Evolutionary conservation across 129 eudicot species (phyloP).

Genomic region (Saussurea involucrata): DNA sequence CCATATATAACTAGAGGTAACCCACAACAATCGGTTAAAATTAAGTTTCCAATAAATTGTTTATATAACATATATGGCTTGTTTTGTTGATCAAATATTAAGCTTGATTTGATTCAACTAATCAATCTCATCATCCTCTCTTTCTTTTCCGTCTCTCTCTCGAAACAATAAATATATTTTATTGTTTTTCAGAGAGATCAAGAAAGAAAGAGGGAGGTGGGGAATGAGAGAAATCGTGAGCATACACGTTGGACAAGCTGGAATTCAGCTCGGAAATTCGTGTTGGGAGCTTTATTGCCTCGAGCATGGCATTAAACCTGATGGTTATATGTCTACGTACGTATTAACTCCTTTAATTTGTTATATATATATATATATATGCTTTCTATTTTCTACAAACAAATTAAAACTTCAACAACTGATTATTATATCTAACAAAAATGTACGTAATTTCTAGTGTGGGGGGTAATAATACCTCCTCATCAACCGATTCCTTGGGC

Average conservation of each 20-base stretch:
- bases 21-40: slow-evolving; percentile 19
- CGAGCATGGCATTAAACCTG: slow-evolving; percentile 66
- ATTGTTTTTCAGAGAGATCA: slow-evolving; percentile 33
- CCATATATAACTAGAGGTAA: slow-evolving; percentile 12
- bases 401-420: too few species aligned
- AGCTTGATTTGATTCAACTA: background rate
- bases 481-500: slow-evolving; percentile 43
- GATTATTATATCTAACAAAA: background rate
- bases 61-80: background rate
- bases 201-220: slow-evolving; percentile 48
- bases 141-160: slow-evolving; percentile 38
- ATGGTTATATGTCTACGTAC: slow-evolving; percentile 56
- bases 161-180: slow-evolving; percentile 24
- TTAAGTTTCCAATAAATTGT: background rate
- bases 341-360: too few species aligned
- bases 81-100: background rate
- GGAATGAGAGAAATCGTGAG: slow-evolving; percentile 47
- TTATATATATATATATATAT: too few species aligned
- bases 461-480: slow-evolving; percentile 33
- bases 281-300: slow-evolving; percentile 78
- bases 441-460: slow-evolving; percentile 3
- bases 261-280: slow-evolving; percentile 65
- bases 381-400: background rate
- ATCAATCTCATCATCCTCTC: slow-evolving; percentile 21
- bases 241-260: slow-evolving; percentile 64